Percentiles rank a stretch among this genome's conserved stretches.
phyloP scores from a whole-genome alignment of 2,329 filamentous ascomycete genomes.

The Cercospora beticola region DNA sequence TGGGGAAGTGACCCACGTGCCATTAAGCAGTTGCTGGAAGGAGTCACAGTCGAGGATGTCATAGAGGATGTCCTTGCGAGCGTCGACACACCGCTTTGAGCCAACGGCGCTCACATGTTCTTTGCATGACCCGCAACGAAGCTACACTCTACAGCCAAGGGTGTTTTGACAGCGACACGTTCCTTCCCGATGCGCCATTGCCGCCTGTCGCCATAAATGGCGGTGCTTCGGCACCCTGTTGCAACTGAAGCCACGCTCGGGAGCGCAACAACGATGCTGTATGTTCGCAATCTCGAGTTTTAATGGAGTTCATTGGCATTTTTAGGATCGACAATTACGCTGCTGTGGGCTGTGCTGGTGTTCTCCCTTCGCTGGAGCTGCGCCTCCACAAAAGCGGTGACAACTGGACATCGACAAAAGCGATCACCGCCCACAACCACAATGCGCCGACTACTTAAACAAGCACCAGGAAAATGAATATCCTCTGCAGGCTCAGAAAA shows the following conservation, averaged over 20 bases:
- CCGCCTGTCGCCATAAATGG: not conserved
- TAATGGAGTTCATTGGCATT: not conserved
- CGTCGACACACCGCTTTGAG: conserved; percentile 55
- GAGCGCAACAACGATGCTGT: no score
- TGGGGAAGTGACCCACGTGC: conserved; percentile 81
- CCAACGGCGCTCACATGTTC: no score
- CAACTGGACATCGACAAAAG: not conserved
- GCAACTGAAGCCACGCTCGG: no score
- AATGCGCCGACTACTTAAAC: not conserved
- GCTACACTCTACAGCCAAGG: not conserved
- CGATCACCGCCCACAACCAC: conserved; percentile 1
- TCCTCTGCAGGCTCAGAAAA: not conserved
- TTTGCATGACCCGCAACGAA: not conserved
- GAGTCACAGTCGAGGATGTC: conserved; percentile 55
- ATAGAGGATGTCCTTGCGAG: conserved; percentile 59
- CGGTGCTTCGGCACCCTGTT: no score
- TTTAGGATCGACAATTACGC: not conserved
- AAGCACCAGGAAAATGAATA: not conserved
- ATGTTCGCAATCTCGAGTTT: not conserved
- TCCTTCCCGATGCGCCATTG: not conserved
- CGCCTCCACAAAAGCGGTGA: conserved; percentile 4
- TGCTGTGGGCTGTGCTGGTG: not conserved
- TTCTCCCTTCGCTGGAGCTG: not conserved
- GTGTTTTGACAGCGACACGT: not conserved
- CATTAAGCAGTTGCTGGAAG: conserved; percentile 65